phyloP scores from a whole-genome alignment of 495 filamentous ascomycete species.

The Talaromyces thailandensis region DNA sequence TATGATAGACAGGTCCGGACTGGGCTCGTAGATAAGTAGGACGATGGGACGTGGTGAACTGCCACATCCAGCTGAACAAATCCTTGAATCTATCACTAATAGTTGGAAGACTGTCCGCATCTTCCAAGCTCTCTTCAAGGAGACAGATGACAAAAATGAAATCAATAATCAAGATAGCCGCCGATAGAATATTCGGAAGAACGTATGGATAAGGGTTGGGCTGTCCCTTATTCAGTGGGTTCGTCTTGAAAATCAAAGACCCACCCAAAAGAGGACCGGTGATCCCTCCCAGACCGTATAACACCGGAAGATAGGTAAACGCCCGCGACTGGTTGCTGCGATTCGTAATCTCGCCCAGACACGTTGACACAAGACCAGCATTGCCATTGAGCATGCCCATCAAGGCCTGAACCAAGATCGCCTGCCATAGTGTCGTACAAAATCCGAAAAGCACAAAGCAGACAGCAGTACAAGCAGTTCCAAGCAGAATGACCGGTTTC shows the following conservation, averaged over 20 bases:
- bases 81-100: constrained; percentile 47
- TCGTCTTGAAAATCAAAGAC: constrained; percentile 54
- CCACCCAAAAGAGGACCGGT: constrained; percentile 90
- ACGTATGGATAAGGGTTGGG: constrained; percentile 71
- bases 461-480: constrained; percentile 68
- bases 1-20: constrained; percentile 10
- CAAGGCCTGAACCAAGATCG: constrained; percentile 72
- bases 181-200: constrained; percentile 69
- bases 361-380: constrained; percentile 77
- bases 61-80: constrained; percentile 65
- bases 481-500: constrained; percentile 85
- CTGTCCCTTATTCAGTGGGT: constrained; percentile 40
- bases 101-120: constrained; percentile 53
- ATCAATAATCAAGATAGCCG: constrained; percentile 61
- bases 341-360: constrained; percentile 91
- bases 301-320: constrained; percentile 84
- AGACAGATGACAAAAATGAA: constrained; percentile 64
- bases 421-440: constrained; percentile 70
- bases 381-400: constrained; percentile 96
- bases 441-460: constrained; percentile 88
- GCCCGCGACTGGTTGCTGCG: constrained; percentile 85
- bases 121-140: constrained; percentile 83
- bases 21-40: constrained; percentile 49
- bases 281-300: constrained; percentile 89
- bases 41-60: constrained; percentile 52